Conservation (phyloP, 2,329 filamentous ascomycete species). For the Akanthomyces muscarius region DNA sequence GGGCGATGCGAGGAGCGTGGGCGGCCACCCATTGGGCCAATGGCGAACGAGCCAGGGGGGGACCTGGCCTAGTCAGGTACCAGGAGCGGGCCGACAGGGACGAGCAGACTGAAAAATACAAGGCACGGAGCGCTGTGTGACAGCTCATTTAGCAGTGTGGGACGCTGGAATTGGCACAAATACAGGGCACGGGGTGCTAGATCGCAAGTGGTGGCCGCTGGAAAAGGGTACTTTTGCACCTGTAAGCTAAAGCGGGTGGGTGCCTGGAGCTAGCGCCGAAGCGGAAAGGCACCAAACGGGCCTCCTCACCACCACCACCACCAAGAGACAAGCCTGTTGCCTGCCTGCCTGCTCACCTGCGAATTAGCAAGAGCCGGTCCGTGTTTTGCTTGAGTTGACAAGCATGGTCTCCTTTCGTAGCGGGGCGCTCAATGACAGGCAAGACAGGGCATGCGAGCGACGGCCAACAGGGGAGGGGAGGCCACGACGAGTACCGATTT, state of each 20-base stretch:
- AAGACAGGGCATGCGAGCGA: neutral
- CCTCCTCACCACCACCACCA: too few relatives aligned
- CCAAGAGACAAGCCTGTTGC: neutral
- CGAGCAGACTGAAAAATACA: neutral
- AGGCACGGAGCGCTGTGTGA: neutral
- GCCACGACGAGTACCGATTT: neutral
- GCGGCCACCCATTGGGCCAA: neutral
- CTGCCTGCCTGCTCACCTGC: neutral
- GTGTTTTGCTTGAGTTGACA: neutral
- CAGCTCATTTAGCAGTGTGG: neutral
- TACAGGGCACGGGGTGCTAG: neutral
- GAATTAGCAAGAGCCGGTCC: neutral
- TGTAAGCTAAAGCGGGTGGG: conserved; percentile 1
- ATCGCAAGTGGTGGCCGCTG: neutral
- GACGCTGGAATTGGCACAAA: neutral
- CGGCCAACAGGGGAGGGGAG: neutral
- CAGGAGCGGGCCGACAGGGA: conserved; percentile 3
- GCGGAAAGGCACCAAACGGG: conserved; percentile 5
- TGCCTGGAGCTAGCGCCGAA: conserved; percentile 14
- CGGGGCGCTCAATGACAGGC: too few relatives aligned
- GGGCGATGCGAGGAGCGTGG: neutral
- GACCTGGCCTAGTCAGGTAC: neutral
- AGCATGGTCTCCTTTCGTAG: too few relatives aligned
- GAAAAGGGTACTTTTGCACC: neutral
- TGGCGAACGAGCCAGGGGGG: neutral